Conservation (phyloP, 768 basidiomycete genomes). For the Podaxis sp. region DNA sequence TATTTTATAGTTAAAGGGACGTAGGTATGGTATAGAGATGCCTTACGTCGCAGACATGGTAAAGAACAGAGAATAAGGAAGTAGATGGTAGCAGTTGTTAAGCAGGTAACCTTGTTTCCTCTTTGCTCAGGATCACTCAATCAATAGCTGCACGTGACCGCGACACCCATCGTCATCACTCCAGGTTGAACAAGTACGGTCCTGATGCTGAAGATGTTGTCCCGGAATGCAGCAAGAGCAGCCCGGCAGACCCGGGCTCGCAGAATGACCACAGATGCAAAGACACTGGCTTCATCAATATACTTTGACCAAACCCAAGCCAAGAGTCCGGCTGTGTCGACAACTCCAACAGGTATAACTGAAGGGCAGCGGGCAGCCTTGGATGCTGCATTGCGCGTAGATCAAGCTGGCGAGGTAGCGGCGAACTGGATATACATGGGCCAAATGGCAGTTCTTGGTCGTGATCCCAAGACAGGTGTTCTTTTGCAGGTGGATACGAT, state of each 20-base stretch:
- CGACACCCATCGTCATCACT: not conserved
- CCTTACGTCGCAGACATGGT: constrained; percentile 45
- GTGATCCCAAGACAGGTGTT: constrained; percentile 52
- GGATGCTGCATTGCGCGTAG: constrained; percentile 78
- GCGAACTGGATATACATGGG: constrained; percentile 96
- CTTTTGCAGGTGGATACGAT: constrained; percentile 70
- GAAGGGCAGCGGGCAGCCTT: constrained; percentile 47
- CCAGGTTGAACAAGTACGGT: not conserved
- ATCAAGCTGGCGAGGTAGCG: constrained; percentile 94
- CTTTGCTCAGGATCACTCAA: not conserved
- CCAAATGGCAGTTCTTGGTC: constrained; percentile 73
- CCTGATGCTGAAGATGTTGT: not conserved
- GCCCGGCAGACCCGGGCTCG: not conserved
- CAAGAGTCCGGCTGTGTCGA: constrained; percentile 40
- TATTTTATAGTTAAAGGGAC: constrained; percentile 24
- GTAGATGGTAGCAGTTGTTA: constrained; percentile 14
- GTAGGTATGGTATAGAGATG: not conserved
- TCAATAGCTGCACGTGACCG: constrained; percentile 11
- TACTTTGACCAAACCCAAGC: constrained; percentile 44
- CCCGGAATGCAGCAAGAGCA: not conserved
- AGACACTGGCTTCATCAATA: constrained; percentile 38
- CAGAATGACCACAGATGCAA: not conserved
- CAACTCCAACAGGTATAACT: constrained; percentile 58
- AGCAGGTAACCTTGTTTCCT: constrained; percentile 1
- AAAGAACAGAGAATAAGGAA: not conserved